Evolutionary conservation across 805 yeast species (phyloP).

Genomic region (Lipomyces orientalis): DNA sequence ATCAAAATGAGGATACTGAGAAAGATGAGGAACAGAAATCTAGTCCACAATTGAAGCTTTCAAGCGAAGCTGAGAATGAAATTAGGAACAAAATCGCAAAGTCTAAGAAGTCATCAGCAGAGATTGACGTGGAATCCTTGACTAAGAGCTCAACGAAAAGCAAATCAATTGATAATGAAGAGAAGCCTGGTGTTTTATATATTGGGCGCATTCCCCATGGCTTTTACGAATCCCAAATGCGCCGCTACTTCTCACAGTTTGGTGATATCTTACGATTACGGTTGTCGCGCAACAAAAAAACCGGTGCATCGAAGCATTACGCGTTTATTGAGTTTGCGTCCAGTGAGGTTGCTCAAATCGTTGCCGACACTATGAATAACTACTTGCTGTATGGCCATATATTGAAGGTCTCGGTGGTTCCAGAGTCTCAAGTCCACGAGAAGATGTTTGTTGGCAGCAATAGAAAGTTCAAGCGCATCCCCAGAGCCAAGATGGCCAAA

Average conservation of each 20-base stretch:
- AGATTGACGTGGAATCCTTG: constrained; percentile 26
- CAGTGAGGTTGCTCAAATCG: constrained; percentile 78
- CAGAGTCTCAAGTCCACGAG: constrained; percentile 48
- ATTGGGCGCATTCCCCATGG: constrained; percentile 93
- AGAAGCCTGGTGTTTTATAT: constrained; percentile 59
- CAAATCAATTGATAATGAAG: constrained; percentile 38
- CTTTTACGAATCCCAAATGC: constrained; percentile 75
- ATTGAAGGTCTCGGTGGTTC: constrained; percentile 69
- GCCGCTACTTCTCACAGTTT: constrained; percentile 85
- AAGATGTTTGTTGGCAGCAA: constrained; percentile 65
- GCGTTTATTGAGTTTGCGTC: constrained; percentile 86
- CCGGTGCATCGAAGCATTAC: constrained; percentile 90
- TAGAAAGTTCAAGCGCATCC: constrained; percentile 60
- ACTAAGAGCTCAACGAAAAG: constrained; percentile 26
- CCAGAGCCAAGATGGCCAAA: constrained; percentile 62
- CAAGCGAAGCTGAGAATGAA: constrained; percentile 26
- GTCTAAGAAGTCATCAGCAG: neutral
- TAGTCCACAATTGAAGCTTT: constrained; percentile 18
- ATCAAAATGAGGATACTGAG: constrained; percentile 42
- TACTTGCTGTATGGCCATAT: constrained; percentile 88
- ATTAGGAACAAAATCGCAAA: constrained; percentile 13
- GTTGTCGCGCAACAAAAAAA: constrained; percentile 84
- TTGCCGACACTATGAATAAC: constrained; percentile 95
- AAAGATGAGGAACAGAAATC: constrained; percentile 30
- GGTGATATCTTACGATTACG: constrained; percentile 82